Conservation (phyloP, 257 asterid species). For the Solanum paucissectum region DNA sequence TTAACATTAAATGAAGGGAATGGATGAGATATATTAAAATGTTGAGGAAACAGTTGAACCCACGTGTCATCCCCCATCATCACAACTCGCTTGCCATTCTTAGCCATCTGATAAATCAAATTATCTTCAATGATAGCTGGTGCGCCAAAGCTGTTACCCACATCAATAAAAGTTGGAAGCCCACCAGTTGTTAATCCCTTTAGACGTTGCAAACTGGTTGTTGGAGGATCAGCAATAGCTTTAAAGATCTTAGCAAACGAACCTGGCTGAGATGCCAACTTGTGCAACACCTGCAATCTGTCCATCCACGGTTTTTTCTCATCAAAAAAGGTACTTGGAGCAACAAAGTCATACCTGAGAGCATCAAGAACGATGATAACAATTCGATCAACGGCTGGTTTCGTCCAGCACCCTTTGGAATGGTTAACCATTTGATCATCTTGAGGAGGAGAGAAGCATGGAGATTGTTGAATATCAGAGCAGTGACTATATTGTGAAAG, state of each 20-base stretch:
- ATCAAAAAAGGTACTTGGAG: constrained; percentile 73
- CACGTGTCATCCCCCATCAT: constrained; percentile 99
- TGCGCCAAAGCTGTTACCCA: constrained; percentile 97
- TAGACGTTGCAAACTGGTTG: constrained; percentile 91
- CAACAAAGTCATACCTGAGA: constrained; percentile 91
- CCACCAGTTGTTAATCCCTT: constrained; percentile 99
- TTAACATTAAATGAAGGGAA: constrained; percentile 49
- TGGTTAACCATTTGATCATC: constrained; percentile 15
- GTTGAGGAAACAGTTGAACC: constrained; percentile 85
- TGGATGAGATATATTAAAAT: constrained; percentile 62
- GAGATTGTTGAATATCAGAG: constrained; percentile 56
- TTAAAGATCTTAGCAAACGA: constrained; percentile 37
- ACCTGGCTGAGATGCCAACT: constrained; percentile 49
- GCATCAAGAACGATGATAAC: constrained; percentile 87
- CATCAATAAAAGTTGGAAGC: constrained; percentile 96
- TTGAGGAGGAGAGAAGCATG: constrained; percentile 41
- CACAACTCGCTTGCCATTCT: constrained; percentile 81
- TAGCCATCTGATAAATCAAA: constrained; percentile 81
- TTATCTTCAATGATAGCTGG: constrained; percentile 96
- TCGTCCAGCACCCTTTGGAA: constrained; percentile 55
- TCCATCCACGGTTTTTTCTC: constrained; percentile 98
- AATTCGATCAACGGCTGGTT: constrained; percentile 71
- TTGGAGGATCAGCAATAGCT: constrained; percentile 67
- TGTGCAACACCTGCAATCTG: constrained; percentile 61
- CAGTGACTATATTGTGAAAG: constrained; percentile 69